Base-by-base conservation (phyloP, 768 basidiomycete genomes). In the Naganishia vaughanmartiniae region DNA sequence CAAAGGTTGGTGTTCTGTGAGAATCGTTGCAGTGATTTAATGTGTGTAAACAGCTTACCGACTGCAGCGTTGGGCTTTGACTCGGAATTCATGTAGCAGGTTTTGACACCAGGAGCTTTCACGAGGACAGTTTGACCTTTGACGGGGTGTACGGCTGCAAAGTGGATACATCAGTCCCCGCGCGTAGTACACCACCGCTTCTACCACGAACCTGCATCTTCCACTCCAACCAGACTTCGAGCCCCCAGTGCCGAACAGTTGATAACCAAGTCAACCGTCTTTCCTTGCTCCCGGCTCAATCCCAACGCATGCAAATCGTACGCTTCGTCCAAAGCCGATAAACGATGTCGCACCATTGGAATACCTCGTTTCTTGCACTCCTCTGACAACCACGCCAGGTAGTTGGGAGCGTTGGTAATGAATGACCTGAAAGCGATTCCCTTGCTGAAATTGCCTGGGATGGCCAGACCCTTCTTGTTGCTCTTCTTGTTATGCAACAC, bases 121-220 rank as follows among this genome's bases (percentile, higher is more conserved):
- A 94, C 84, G 21, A 93, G 79, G 11, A 93, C 87, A 0, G 90
- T 89, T 81, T 95, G 93, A 10, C 93, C 93, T 54, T 92, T 85
- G 73, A 93, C 85, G 0, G 93, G 91, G 77, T 86, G 87, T 28
- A 93, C 82, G 21, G 30, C 53, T 63, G 48, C 2, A 31, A 33
- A 66, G 48, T 6, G 31, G 34, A 33, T 4, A 34, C 24, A 15
- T 51, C 30, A 28, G 7, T 4, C 3, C 14, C 63, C 4, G 34
- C 12, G 11, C 26, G 31, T 2, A 21, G 24, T 10, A 19, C 21
- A 15, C 5, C 48, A 9, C 5, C 1, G 7, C 46, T 28, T 82
- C 83, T 69, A 24, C 36, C 4, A 60, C 60, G 6, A 30, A 63
- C 60, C 42, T 34, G 84, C 84, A 79, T 96, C 93, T 76, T 93